phyloP scores from a whole-genome alignment of 495 filamentous ascomycete species.

The Corynascus novoguineensis region DNA sequence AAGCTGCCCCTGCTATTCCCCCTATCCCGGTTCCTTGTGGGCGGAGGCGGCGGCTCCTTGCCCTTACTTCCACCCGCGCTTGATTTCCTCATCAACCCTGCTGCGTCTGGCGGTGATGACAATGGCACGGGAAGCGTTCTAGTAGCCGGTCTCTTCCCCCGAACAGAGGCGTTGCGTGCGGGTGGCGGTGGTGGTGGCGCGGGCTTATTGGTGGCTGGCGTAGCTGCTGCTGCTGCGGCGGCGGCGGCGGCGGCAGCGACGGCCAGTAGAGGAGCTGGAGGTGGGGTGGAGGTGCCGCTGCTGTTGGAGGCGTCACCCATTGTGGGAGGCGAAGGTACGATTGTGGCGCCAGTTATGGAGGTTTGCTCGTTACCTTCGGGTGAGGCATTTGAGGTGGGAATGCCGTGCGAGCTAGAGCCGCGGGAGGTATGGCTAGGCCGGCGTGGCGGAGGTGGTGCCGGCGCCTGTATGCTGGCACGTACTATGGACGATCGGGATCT shows the following conservation, averaged over 20 bases:
- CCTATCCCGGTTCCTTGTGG: conserved; percentile 51
- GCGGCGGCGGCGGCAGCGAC: not conserved
- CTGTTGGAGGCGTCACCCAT: not conserved
- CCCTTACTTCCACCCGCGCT: not conserved
- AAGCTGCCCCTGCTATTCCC: conserved; percentile 42
- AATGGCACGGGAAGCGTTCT: not conserved
- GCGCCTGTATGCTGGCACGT: conserved; percentile 31
- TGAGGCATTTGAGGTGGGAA: conserved; percentile 11
- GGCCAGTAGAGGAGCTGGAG: not conserved
- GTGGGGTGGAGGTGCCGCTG: not conserved
- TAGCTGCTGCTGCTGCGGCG: not conserved
- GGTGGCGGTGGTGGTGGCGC: conserved; percentile 43
- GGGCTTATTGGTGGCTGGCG: no score
- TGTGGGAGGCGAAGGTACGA: not conserved
- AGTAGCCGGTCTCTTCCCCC: conserved; percentile 30
- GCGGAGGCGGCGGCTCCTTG: conserved; percentile 52
- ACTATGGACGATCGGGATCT: conserved; percentile 39
- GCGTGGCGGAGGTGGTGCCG: conserved; percentile 43
- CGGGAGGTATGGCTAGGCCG: conserved; percentile 33
- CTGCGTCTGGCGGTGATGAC: not conserved
- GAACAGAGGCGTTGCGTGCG: conserved; percentile 34
- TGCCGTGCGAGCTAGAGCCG: conserved; percentile 19
- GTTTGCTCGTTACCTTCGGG: conserved; percentile 8
- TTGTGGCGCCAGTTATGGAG: not conserved
- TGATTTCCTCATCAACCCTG: not conserved